A percentile compares a stretch with the other conserved stretches of the same genome.
Conservation (phyloP, 169 alveolate species). For the Perkinsus marinus region DNA sequence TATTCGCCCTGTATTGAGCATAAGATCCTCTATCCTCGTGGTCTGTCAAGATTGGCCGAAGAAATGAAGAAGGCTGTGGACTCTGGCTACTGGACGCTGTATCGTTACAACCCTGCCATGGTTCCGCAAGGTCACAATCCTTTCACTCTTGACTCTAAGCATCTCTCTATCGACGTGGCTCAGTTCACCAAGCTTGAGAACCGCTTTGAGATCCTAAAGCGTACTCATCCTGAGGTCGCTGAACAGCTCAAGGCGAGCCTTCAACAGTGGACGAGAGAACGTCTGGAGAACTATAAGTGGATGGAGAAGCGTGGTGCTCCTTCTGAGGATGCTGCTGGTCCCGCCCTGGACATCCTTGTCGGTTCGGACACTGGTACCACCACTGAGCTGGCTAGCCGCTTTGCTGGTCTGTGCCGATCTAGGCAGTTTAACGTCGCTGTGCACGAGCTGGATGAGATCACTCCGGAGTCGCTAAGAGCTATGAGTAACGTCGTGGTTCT, state of each 20-base stretch:
- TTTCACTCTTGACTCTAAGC: slow-evolving; percentile 26
- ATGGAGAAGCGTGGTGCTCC: background rate
- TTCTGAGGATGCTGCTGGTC: background rate
- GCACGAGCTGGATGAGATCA: background rate
- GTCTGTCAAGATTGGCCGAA: slow-evolving; percentile 14
- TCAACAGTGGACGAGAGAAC: background rate
- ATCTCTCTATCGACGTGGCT: slow-evolving; percentile 12
- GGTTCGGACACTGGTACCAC: slow-evolving; percentile 7
- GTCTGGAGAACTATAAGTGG: background rate
- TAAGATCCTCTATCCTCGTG: slow-evolving; percentile 16
- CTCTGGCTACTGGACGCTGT: slow-evolving; percentile 42
- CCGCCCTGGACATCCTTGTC: background rate
- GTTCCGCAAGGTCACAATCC: slow-evolving; percentile 14
- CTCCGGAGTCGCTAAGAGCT: background rate
- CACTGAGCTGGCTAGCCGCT: background rate
- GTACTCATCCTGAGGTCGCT: slow-evolving; percentile 33
- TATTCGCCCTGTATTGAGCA: slow-evolving; percentile 46
- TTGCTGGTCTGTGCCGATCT: background rate
- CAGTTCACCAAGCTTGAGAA: slow-evolving; percentile 24
- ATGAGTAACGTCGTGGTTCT: background rate
- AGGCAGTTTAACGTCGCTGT: background rate
- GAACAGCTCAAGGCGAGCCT: slow-evolving; percentile 6
- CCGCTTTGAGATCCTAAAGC: slow-evolving; percentile 19
- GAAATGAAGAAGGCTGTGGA: slow-evolving; percentile 34
- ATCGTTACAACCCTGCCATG: slow-evolving; percentile 27